Evolutionary conservation across 2,329 filamentous ascomycete genomes (phyloP), one percentile per base, ranked within the genome.

Genomic region (Epichloe bromicola): DNA sequence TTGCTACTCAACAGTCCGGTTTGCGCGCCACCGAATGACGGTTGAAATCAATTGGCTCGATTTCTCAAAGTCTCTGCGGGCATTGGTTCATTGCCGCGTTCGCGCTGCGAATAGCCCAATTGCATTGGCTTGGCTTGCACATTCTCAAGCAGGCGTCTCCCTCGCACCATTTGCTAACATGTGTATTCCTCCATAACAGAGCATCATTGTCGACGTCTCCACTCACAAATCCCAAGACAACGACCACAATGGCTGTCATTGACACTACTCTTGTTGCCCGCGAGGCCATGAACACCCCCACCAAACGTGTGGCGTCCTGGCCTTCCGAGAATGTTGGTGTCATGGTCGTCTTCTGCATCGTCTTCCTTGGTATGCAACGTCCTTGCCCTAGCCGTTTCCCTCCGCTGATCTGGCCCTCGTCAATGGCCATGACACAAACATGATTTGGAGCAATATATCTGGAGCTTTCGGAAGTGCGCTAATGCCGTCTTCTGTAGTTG

Each of bases 321-420:
- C 60, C 70, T 48, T 52, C 61, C 33, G 55, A 59, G 51, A 64
- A 72, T 49, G 60, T 61, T 48, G 70, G 70, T 59, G 67, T 70
- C 56, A 62, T 72, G 54, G 63, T 70, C 49, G 70, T 72, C 57
- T 70, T 72, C 59, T 66, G 63, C 60, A 72, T 72, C 50, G 63
- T 72, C 56, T 66, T 65, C 53, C 49, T 70, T 48, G 67, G 67
- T 70, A 66, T 45, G 66, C 45, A 39, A 15, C 49, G n/a, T 20
- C 30, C 15, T 20, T 38, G 20, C 47, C 34, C 34, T 37, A 10
- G 6, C 30, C 30, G 30, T 30, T 11, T 2, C 20, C 5, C 33
- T n/a, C n/a, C 0, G 14, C 48, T 7, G n/a, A 23, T n/a, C 23
- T 26, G 15, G 30, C n/a, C 44, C 8, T 19, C 39, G 39, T 41